Base-by-base conservation (phyloP, 2,329 filamentous ascomycete genomes). In the Aphanocladium album region DNA sequence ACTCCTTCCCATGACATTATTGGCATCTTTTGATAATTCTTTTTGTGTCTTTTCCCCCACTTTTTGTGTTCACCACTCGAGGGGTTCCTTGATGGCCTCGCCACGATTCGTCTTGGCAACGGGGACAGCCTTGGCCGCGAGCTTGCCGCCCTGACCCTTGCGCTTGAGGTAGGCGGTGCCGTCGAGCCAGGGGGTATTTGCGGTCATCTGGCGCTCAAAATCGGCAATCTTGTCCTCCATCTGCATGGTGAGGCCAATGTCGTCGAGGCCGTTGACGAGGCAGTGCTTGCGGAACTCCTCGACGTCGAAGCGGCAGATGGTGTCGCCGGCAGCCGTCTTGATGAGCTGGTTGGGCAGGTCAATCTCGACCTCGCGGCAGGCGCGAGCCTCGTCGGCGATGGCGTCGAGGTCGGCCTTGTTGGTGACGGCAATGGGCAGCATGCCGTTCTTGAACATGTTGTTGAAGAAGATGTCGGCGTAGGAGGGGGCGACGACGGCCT, bases 401-500 rank as follows among this genome's bases (percentile, higher is more conserved):
- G 81, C 81, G 47, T 89, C 81, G 4, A 97, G 79, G 35, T 84
- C 81, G 1, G 77, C 79, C 65, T 85, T 76, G 73, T 93, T 86
- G 35, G 82, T 78, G 71, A 98, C 89, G 62, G 82, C 77, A 63
- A 98, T 86, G 52, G 93, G 93, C 64, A 98, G 81, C 95, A 98
- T 98, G 79, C 93, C 93, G 80, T 99, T 99, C 84, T 99, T 98
- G 85, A 97, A 98, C n/a, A 90, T 95, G 82, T 99, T 99, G 85
- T 96, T 97, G 85, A 93, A 96, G 86, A 97, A 97, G 75, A 99
- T 99, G 62, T 77, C 75, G 62, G 75, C 79, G 64, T 83, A 86
- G 1, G 89, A 93, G 1, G 91, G 91, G 1, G 93, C 95, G 67
- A 98, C 96, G 70, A 98, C 83, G 73, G 89, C 93, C 72, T 89